A percentile compares a stretch with the other conserved stretches of the same genome.
Conservation (phyloP, 2,329 filamentous ascomycete genomes). For the Apiospora arundinis region DNA sequence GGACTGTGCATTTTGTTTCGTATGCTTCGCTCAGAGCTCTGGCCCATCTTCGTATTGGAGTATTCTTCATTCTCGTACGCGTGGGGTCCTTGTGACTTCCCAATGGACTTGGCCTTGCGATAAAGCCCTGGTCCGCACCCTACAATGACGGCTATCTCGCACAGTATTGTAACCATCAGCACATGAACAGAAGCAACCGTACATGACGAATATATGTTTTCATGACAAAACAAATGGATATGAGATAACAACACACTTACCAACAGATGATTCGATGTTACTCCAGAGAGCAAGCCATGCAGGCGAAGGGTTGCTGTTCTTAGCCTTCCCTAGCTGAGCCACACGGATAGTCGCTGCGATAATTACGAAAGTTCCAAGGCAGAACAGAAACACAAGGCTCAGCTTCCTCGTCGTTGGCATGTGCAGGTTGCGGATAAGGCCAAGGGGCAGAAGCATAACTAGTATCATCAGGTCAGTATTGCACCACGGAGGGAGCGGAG, state of each 20-base stretch:
- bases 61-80: neutral
- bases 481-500: too few species aligned
- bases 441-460: too few species aligned
- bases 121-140: slow-evolving; percentile 5
- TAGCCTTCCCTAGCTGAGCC: neutral
- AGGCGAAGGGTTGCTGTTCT: neutral
- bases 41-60: neutral
- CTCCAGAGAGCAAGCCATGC: neutral
- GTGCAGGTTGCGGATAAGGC: neutral
- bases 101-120: neutral
- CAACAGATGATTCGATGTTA: neutral
- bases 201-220: too few species aligned
- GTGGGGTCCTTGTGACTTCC: neutral
- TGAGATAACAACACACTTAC: neutral
- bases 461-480: too few species aligned
- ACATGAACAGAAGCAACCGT: too few species aligned
- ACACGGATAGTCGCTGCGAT: neutral
- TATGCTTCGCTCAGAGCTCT: neutral
- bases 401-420: neutral
- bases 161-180: neutral
- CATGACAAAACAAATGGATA: too few species aligned
- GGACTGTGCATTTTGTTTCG: too few species aligned
- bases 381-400: neutral
- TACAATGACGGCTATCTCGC: neutral
- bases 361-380: neutral